phyloP scores from a whole-genome alignment of 2,329 filamentous ascomycete species.

The Aspergillus latus region DNA sequence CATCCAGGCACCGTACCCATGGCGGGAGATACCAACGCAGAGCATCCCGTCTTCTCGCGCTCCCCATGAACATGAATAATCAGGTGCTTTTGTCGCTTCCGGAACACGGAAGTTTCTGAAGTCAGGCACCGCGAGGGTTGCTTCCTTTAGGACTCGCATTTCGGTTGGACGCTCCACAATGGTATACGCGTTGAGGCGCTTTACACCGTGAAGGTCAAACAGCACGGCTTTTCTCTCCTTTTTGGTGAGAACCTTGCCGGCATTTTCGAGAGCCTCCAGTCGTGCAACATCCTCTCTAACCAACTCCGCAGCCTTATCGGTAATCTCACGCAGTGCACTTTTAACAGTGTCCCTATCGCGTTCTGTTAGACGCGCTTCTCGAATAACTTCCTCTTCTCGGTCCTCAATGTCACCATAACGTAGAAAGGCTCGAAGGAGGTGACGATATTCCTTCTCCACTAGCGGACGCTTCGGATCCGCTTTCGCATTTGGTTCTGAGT shows the following conservation, averaged over 20 bases:
- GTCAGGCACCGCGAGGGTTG: conserved; percentile 65
- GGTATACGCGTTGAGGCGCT: conserved; percentile 94
- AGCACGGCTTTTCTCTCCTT: conserved; percentile 97
- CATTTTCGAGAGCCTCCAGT: conserved; percentile 63
- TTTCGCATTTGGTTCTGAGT: conserved; percentile 63
- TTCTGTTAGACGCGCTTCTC: conserved; percentile 79
- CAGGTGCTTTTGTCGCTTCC: conserved; percentile 87
- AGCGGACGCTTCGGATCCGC: conserved; percentile 84
- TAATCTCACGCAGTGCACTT: conserved; percentile 72
- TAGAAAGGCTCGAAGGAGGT: conserved; percentile 86
- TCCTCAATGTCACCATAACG: conserved; percentile 89
- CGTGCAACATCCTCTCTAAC: conserved; percentile 71
- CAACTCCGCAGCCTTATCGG: conserved; percentile 68
- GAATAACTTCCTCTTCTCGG: conserved; percentile 79
- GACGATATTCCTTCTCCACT: conserved; percentile 87
- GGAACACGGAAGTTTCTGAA: conserved; percentile 79
- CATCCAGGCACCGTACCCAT: conserved; percentile 94
- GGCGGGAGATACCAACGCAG: conserved; percentile 84
- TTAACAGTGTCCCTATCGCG: conserved; percentile 80
- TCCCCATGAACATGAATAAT: conserved; percentile 90
- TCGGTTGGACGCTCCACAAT: conserved; percentile 88
- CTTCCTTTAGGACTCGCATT: conserved; percentile 77
- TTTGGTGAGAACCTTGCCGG: conserved; percentile 83
- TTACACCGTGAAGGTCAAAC: conserved; percentile 90
- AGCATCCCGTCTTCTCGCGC: conserved; percentile 96